phyloP scores from a whole-genome alignment of 306 rosid genomes.

The barrel medic (Medicago truncatula) region MtrunA17r5.0-ANR NC_053049.1:11289001-11289500 shows the following conservation, averaged over 20 bases:
- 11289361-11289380: conserved; percentile 52
- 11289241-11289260: conserved; percentile 48
- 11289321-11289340: not conserved
- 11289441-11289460: conserved; percentile 62
- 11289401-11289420: conserved; percentile 44
- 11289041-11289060: conserved; percentile 36
- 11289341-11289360: conserved; percentile 20
- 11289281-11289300: conserved; percentile 57
- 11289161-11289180: not conserved
- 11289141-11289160: not conserved
- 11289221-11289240: conserved; percentile 5
- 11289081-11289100: conserved; percentile 62
- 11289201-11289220: not conserved
- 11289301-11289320: conserved; percentile 29
- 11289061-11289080: conserved; percentile 35
- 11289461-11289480: conserved; percentile 59
- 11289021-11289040: conserved; percentile 24
- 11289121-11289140: conserved; percentile 27
- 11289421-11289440: conserved; percentile 57
- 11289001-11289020: conserved; percentile 9
- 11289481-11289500: conserved; percentile 67
- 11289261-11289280: conserved; percentile 57
- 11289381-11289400: conserved; percentile 35
- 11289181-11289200: not conserved
- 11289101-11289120: conserved; percentile 45